These are phyloP conservation scores for Hemisphaericaspora subhashii DNA, from an alignment of 1,139 yeast species.

Conservation along the genomic window DNA sequence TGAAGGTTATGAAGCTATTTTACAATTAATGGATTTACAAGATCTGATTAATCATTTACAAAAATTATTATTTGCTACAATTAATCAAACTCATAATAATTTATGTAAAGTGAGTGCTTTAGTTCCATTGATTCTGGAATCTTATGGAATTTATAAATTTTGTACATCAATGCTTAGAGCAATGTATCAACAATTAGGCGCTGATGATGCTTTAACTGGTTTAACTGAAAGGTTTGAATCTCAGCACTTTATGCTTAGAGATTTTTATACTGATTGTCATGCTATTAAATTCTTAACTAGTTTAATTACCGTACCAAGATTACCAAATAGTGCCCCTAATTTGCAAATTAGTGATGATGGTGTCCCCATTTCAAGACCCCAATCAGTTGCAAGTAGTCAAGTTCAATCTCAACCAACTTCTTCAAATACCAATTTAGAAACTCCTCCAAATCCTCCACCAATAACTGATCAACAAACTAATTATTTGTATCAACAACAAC, in stretches of 20 bases:
- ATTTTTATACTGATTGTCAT: constrained; percentile 89
- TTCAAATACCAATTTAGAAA: constrained; percentile 16
- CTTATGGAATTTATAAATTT: constrained; percentile 90
- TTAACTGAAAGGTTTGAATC: constrained; percentile 69
- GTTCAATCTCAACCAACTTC: constrained; percentile 39
- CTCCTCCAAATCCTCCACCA: constrained; percentile 36
- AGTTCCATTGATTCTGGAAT: constrained; percentile 90
- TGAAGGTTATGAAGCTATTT: constrained; percentile 88
- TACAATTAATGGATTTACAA: constrained; percentile 84
- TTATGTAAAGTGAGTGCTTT: constrained; percentile 86
- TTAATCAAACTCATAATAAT: constrained; percentile 62
- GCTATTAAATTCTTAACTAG: constrained; percentile 81
- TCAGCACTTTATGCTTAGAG: constrained; percentile 80
- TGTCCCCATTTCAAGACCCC: constrained; percentile 40
- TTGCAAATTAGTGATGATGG: constrained; percentile 52
- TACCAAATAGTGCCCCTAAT: constrained; percentile 70
- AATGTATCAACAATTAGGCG: constrained; percentile 73
- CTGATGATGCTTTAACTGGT: constrained; percentile 76
- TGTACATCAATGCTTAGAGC: constrained; percentile 90
- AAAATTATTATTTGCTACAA: constrained; percentile 71
- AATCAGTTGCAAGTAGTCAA: constrained; percentile 26
- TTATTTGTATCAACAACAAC: constrained; percentile 45
- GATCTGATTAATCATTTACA: constrained; percentile 83
- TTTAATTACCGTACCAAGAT: constrained; percentile 81
- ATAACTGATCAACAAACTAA: constrained; percentile 54